These are phyloP conservation scores for Penicillium bovifimosum DNA, from an alignment of 495 filamentous ascomycete species.

Conservation along the genomic window DNA sequence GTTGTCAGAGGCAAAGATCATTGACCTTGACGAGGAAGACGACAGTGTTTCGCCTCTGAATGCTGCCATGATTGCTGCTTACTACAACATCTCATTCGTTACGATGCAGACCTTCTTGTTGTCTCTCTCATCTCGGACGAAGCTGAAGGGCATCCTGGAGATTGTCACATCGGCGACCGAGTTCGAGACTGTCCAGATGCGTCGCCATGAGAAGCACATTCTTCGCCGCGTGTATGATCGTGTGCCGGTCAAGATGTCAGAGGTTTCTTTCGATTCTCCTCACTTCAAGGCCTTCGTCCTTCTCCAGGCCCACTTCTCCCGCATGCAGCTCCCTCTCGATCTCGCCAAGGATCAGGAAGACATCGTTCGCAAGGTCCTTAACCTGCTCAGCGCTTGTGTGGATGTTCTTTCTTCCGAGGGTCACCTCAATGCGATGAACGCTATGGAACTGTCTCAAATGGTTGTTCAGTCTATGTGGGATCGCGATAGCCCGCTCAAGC, in stretches of 20 bases:
- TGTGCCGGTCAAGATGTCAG: constrained; percentile 88
- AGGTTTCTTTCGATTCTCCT: constrained; percentile 81
- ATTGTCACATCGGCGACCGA: constrained; percentile 96
- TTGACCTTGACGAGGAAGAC: constrained; percentile 95
- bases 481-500: constrained; percentile 91
- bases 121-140: constrained; percentile 81
- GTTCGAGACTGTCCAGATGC: constrained; percentile 91
- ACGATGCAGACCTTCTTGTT: constrained; percentile 99
- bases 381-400: constrained; percentile 83
- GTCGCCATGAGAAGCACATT: constrained; percentile 84
- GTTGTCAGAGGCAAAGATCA: constrained; percentile 86
- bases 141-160: constrained; percentile 92
- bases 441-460: constrained; percentile 99
- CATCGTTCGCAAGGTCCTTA: constrained; percentile 78
- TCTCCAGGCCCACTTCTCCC: constrained; percentile 93
- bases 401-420: constrained; percentile 96
- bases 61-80: constrained; percentile 94
- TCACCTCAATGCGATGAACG: constrained; percentile 92
- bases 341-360: constrained; percentile 95
- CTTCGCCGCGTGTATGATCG: constrained; percentile 91
- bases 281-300: constrained; percentile 98
- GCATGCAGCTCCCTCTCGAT: constrained; percentile 93
- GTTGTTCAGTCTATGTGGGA: constrained; percentile 99
- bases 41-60: constrained; percentile 87
- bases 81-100: constrained; percentile 99